These are phyloP conservation scores for Elaeagnus macrophylla DNA, from an alignment of 306 rosid species.

Conservation along the genomic window DNA sequence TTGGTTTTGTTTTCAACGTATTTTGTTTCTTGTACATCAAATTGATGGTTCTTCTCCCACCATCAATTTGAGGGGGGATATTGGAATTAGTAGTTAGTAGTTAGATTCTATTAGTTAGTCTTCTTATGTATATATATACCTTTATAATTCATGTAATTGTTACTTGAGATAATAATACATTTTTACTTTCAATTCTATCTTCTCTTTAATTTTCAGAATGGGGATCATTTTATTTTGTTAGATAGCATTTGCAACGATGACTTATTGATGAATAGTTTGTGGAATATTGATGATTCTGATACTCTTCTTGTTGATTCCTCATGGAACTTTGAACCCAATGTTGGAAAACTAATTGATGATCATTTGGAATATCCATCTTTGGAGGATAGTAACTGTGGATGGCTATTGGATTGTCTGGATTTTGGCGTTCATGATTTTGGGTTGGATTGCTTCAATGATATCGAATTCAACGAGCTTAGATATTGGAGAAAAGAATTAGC, in stretches of 20 bases:
- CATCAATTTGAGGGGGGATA: no score
- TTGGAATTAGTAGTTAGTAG: no score
- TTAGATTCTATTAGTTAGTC: no score
- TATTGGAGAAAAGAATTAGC: constrained; percentile 16
- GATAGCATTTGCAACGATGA: constrained; percentile 49
- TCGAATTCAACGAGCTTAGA: constrained; percentile 41
- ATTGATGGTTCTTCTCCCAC: no score
- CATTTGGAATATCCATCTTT: constrained; percentile 26
- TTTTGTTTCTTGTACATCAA: no score
- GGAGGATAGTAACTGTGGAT: constrained; percentile 49
- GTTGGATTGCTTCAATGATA: constrained; percentile 45
- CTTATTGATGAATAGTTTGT: constrained; percentile 36
- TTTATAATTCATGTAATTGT: no score
- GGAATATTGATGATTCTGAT: constrained; percentile 37
- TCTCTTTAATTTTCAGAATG: no score
- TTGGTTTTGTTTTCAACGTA: no score
- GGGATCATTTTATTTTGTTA: constrained; percentile 38
- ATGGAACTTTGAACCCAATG: constrained; percentile 30
- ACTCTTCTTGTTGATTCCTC: constrained; percentile 38
- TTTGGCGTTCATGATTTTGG: constrained; percentile 77
- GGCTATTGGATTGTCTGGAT: constrained; percentile 73
- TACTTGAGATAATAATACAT: no score
- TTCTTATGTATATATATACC: no score
- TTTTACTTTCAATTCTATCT: no score
- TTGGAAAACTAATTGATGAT: constrained; percentile 9